Conservation (phyloP, 345 rosid species). For the Aurinia saxatilis region DNA sequence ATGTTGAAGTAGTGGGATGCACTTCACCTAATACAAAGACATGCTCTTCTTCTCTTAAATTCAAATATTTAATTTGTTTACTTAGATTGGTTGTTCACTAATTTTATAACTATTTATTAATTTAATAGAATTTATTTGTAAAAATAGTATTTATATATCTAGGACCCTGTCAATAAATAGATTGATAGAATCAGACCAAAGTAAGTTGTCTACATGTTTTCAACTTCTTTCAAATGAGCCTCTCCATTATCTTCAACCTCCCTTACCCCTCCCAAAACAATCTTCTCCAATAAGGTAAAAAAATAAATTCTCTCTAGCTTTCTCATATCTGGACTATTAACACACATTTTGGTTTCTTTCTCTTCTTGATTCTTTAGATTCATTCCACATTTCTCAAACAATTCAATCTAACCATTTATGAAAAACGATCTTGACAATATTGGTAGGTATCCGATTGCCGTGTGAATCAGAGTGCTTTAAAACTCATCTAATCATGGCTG, state of each 20-base stretch:
- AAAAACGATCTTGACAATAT: background rate
- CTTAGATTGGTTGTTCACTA: slow-evolving; percentile 2
- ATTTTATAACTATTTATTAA: too few species aligned
- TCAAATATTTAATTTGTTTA: background rate
- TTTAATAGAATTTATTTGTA: background rate
- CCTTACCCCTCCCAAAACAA: slow-evolving; percentile 19
- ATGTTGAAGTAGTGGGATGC: slow-evolving; percentile 28
- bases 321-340: slow-evolving; percentile 1
- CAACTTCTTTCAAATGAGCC: slow-evolving; percentile 19
- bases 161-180: slow-evolving; percentile 23
- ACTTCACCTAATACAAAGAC: slow-evolving; percentile 10
- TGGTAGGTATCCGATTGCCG: slow-evolving; percentile 20
- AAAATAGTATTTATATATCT: background rate
- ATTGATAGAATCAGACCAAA: slow-evolving; percentile 16
- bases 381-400: background rate
- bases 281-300: slow-evolving; percentile 23
- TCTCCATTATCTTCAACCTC: slow-evolving; percentile 26
- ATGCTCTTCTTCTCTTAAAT: background rate
- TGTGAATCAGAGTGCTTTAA: slow-evolving; percentile 25
- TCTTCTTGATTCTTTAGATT: slow-evolving; percentile 3
- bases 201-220: slow-evolving; percentile 29
- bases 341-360: background rate
- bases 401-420: background rate
- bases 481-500: slow-evolving; percentile 26
- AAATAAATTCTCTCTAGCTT: background rate